Percentiles rank a stretch among this genome's conserved stretches.
Evolutionary conservation across 2,329 filamentous ascomycete genomes (phyloP).

Genomic region (Calonectria naviculata): DNA sequence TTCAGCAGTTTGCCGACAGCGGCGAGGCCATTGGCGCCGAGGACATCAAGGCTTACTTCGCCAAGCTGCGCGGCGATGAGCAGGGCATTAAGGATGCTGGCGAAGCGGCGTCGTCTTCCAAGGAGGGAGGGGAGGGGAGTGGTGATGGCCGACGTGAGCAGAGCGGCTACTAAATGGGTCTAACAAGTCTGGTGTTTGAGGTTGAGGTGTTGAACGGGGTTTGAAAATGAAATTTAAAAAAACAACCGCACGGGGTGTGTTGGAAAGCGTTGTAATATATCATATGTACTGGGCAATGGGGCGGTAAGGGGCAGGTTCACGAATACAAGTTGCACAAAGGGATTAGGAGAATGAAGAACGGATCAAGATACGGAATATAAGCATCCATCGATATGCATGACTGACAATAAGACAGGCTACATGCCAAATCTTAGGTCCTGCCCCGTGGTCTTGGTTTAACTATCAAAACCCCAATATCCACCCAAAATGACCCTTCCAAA

Average conservation of each 20-base stretch:
- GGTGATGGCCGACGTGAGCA: slow-evolving; percentile 58
- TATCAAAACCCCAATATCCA: slow-evolving; percentile 1
- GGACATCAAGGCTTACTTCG: slow-evolving; percentile 97
- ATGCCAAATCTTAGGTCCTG: neutral
- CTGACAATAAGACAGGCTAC: too few species aligned
- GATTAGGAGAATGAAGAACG: neutral
- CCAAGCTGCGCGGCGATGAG: slow-evolving; percentile 90
- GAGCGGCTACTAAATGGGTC: slow-evolving; percentile 58
- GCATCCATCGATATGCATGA: too few species aligned
- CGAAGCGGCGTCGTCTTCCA: slow-evolving; percentile 58
- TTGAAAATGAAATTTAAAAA: neutral
- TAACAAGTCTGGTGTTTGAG: neutral
- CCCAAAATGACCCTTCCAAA: slow-evolving; percentile 2
- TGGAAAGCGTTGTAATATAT: slow-evolving; percentile 2
- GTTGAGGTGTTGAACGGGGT: neutral
- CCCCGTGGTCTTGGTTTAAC: neutral
- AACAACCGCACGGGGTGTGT: neutral
- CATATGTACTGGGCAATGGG: neutral
- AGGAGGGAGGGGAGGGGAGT: slow-evolving; percentile 40
- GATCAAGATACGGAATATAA: neutral
- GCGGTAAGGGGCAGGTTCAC: neutral
- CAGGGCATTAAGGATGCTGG: slow-evolving; percentile 74
- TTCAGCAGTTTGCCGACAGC: slow-evolving; percentile 93
- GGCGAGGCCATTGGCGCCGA: slow-evolving; percentile 90
- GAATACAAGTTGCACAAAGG: neutral